Evolutionary conservation across 2,329 filamentous ascomycete genomes (phyloP), one percentile per base, ranked within the genome.

Genomic region (Colletotrichum sp.): DNA sequence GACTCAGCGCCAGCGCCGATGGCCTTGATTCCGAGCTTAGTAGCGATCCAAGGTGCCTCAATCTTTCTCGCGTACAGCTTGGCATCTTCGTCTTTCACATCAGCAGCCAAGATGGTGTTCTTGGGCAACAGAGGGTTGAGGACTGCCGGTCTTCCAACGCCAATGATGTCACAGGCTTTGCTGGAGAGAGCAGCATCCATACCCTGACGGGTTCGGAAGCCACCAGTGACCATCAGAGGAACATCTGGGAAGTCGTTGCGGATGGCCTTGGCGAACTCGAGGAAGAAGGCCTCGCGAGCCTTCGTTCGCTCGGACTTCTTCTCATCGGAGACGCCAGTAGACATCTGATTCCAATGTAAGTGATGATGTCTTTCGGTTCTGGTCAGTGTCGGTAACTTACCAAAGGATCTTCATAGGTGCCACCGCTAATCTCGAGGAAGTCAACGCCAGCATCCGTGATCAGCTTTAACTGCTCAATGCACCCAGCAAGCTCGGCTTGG

Each of bases 351-450:
- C 9, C 7, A 5, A 7, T 55, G 1, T 79, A 68, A 30, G 79
- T 72, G 10, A 89, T 87, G 80, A 6, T 32, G 7, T 13, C 6
- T 39, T 3, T 30, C n/a, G 5, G 39, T 62, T 13, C 5, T 18
- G 2, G 9, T 8, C 44, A 48, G 5, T 48, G 44, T n/a, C 7
- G 13, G 9, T 4, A 48, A 75, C 80, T 68, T 79, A 90, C 89
- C 67, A 77, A 79, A 0, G 90, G 87, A 71, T 91, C 82, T 78
- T 92, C 89, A 77, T 90, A 92, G 0, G 82, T 89, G 0, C 93
- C 93, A 1, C 93, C 93, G 22, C 89, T 92, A 30, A 95, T 88
- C 82, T 95, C 93, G 3, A 95, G 83, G 78, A 94, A 94, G 82
- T 95, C 93, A 2, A 95, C 83, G 7, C 84, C 89, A 52, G 85